phyloP scores from a whole-genome alignment of 2,329 filamentous ascomycete genomes.

The Xylariaceae sp. region DNA sequence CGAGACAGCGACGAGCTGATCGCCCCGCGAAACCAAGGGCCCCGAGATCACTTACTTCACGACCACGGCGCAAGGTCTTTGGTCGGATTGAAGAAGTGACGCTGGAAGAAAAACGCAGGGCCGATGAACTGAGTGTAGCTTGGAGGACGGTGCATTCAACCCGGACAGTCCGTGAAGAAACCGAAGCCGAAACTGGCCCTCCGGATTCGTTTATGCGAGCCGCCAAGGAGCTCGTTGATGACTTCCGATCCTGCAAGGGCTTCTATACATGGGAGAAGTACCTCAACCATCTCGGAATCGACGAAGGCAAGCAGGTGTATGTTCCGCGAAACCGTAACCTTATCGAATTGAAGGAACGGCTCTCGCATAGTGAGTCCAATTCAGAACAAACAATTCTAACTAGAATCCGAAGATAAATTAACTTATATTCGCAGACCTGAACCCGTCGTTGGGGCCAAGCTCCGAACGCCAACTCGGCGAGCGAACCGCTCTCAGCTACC shows the following conservation, averaged over 20 bases:
- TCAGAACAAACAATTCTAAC: background rate
- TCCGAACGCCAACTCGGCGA: conserved; percentile 28
- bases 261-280: conserved; percentile 65
- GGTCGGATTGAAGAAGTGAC: conserved; percentile 28
- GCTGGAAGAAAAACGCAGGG: conserved; percentile 29
- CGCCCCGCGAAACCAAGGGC: conserved; percentile 22
- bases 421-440: conserved; percentile 26
- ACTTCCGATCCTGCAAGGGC: conserved; percentile 57
- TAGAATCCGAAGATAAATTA: conserved; percentile 13
- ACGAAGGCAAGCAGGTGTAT: conserved; percentile 31
- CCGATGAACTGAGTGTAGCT: conserved; percentile 31
- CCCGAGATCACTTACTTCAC: conserved; percentile 15
- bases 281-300: conserved; percentile 49
- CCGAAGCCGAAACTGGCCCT: conserved; percentile 35
- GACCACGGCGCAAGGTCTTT: conserved; percentile 31
- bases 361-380: conserved; percentile 45
- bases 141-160: conserved; percentile 37
- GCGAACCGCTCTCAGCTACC: conserved; percentile 38
- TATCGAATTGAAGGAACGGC: conserved; percentile 50
- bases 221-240: conserved; percentile 54
- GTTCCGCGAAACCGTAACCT: conserved; percentile 39
- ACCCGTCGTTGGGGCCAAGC: conserved; percentile 31
- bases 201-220: conserved; percentile 51
- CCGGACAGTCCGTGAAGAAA: conserved; percentile 12
- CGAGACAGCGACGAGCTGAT: conserved; percentile 19